phyloP scores from a whole-genome alignment of 805 yeast genomes.

The Nakazawaea holstii region DNA sequence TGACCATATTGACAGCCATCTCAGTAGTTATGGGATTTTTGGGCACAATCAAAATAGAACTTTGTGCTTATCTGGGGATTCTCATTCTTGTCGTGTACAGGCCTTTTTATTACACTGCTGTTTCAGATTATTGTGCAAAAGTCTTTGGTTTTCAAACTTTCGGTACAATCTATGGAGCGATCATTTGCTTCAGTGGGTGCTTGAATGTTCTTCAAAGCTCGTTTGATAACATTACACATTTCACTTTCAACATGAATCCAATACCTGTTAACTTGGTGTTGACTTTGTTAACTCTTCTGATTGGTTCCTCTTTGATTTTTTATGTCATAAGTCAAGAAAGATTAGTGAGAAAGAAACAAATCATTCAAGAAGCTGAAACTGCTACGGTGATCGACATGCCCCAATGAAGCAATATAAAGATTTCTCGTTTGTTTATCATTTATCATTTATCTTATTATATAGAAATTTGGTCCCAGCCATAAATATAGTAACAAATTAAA shows the following conservation, averaged over 20 bases:
- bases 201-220: conserved; percentile 67
- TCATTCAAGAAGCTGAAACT: conserved; percentile 60
- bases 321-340: conserved; percentile 38
- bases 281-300: conserved; percentile 45
- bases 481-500: too few relatives aligned
- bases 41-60: conserved; percentile 51
- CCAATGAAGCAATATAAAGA: conserved; percentile 14
- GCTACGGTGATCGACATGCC: conserved; percentile 47
- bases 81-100: conserved; percentile 71
- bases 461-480: too few relatives aligned
- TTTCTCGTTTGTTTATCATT: not conserved
- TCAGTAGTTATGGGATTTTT: conserved; percentile 64
- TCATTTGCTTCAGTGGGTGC: conserved; percentile 79
- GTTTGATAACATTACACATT: conserved; percentile 69
- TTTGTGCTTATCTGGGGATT: conserved; percentile 63
- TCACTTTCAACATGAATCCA: conserved; percentile 66
- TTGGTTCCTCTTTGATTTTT: conserved; percentile 39
- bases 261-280: conserved; percentile 64
- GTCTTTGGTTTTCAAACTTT: conserved; percentile 91
- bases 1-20: conserved; percentile 44
- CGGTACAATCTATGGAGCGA: conserved; percentile 85
- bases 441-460: too few relatives aligned
- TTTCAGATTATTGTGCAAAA: conserved; percentile 87
- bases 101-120: conserved; percentile 90
- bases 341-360: conserved; percentile 39